These are phyloP conservation scores for Pseudocercospora cruenta DNA, from an alignment of 2,329 filamentous ascomycete genomes.

Conservation along the genomic window DNA sequence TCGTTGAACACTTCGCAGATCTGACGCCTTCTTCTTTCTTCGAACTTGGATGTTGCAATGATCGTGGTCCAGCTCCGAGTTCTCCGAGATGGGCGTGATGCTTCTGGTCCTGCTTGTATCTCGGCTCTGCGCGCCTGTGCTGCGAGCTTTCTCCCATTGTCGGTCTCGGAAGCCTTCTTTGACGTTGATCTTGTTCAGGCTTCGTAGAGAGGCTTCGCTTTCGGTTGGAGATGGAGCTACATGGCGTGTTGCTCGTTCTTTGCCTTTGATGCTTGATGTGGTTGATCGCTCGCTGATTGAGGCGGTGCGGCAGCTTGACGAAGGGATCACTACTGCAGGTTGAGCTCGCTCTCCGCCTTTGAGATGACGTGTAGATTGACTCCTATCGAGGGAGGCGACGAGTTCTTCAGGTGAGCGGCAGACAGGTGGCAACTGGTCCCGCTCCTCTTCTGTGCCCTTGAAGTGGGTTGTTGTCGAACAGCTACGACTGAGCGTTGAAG, in stretches of 20 bases:
- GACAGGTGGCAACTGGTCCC: not conserved
- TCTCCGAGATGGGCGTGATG: not conserved
- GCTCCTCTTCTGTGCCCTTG: not conserved
- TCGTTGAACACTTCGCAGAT: not conserved
- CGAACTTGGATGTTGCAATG: not conserved
- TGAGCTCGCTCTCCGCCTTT: not conserved
- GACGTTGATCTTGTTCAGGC: not conserved
- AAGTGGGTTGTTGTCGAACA: not conserved
- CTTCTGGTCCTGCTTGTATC: not conserved
- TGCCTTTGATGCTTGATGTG: not conserved
- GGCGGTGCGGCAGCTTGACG: not conserved
- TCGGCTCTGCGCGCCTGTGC: not conserved
- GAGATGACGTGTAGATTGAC: not conserved
- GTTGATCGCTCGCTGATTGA: not conserved
- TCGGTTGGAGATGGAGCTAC: not conserved
- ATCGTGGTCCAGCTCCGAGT: not conserved
- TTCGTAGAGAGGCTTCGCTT: not conserved
- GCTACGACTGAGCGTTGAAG: not conserved
- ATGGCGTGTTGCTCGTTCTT: not conserved
- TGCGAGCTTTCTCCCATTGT: conserved; percentile 4
- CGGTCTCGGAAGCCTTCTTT: conserved; percentile 7
- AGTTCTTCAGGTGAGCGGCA: not conserved
- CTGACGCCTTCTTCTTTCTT: not conserved
- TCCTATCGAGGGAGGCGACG: not conserved
- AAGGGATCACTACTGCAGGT: not conserved